A percentile compares a stretch with the other conserved stretches of the same genome.
Conservation (phyloP, 257 asterid species). For the Parsonsia alboflavescens region DNA sequence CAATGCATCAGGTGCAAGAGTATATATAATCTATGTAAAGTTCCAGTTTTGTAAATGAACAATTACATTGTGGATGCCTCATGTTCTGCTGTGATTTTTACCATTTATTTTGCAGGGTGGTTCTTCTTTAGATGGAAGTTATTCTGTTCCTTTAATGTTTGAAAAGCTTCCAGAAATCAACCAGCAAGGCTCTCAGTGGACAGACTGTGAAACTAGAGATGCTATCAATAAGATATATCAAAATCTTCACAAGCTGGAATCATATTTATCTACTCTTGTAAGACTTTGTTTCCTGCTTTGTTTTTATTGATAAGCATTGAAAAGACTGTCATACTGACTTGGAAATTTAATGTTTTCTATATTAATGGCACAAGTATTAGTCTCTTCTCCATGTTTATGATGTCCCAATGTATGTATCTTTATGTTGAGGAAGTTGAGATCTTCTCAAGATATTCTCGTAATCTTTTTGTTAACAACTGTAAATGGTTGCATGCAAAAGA, state of each 20-base stretch:
- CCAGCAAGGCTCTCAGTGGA: conserved; percentile 87
- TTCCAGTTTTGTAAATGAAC: neutral
- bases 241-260: conserved; percentile 67
- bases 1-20: conserved; percentile 58
- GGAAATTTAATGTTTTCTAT: conserved; percentile 8
- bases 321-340: conserved; percentile 2
- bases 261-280: conserved; percentile 76
- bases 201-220: conserved; percentile 76
- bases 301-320: conserved; percentile 17
- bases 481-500: neutral
- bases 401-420: neutral
- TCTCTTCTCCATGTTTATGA: neutral
- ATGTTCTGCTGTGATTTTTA: conserved; percentile 4
- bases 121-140: conserved; percentile 85
- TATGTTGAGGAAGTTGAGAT: neutral
- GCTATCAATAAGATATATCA: conserved; percentile 70
- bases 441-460: neutral
- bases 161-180: conserved; percentile 84
- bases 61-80: conserved; percentile 12
- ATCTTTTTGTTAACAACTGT: neutral
- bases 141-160: conserved; percentile 71
- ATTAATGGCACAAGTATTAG: neutral
- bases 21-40: neutral
- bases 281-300: conserved; percentile 31
- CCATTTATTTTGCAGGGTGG: conserved; percentile 57